phyloP scores from a whole-genome alignment of 768 basidiomycete species.

The Holtermannia corniformis region DNA sequence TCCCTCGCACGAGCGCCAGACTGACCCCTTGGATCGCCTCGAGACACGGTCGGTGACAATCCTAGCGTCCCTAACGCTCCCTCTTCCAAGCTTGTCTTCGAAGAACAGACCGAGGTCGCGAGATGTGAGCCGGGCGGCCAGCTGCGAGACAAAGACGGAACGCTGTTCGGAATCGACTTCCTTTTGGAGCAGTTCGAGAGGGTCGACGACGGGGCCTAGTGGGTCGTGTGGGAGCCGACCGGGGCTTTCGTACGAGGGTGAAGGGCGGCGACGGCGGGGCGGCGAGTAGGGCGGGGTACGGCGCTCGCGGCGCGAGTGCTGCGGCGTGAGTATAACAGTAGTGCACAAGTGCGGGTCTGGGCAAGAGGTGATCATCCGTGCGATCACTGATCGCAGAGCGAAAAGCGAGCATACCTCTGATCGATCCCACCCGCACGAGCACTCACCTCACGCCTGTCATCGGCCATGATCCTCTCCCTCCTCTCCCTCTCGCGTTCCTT shows the following conservation, averaged over 20 bases:
- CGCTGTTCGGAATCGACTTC: conserved; percentile 97
- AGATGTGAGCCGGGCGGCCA: conserved; percentile 91
- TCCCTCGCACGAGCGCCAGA: neutral
- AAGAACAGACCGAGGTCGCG: conserved; percentile 98
- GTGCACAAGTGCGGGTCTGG: neutral
- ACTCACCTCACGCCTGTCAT: conserved; percentile 22
- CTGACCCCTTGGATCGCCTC: conserved; percentile 94
- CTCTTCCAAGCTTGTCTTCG: conserved; percentile 90
- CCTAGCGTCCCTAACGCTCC: conserved; percentile 85
- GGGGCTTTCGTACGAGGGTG: conserved; percentile 16
- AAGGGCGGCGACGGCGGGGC: conserved; percentile 12
- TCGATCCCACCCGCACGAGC: conserved; percentile 8
- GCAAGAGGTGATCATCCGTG: neutral
- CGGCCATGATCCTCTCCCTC: conserved; percentile 31
- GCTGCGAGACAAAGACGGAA: conserved; percentile 96
- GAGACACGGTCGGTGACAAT: conserved; percentile 94
- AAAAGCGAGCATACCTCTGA: neutral
- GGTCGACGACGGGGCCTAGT: conserved; percentile 13
- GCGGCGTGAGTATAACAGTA: conserved; percentile 17
- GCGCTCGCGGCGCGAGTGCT: conserved; percentile 17
- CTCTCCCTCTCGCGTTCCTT: conserved; percentile 29
- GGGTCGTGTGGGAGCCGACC: conserved; percentile 9
- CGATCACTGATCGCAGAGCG: neutral
- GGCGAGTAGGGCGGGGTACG: conserved; percentile 2
- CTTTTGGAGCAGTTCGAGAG: conserved; percentile 48